phyloP scores from a whole-genome alignment of 805 yeast genomes.

The Sugiyamaella qingdaonensis region DNA sequence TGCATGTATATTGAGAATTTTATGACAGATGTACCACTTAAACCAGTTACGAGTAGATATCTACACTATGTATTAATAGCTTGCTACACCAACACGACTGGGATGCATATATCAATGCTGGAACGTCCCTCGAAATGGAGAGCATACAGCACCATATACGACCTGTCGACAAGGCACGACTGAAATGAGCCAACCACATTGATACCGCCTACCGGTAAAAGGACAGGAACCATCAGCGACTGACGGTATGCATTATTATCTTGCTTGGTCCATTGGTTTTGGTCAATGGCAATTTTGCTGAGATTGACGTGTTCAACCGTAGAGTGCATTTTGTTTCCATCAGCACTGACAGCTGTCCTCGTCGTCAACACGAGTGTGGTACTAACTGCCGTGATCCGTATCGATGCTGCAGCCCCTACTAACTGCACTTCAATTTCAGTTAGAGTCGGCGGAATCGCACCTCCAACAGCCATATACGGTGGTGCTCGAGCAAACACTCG shows the following conservation, averaged over 20 bases:
- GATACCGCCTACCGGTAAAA: not conserved
- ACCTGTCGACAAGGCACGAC: conserved; percentile 10
- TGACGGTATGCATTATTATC: not conserved
- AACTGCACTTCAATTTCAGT: not conserved
- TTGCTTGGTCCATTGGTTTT: not conserved
- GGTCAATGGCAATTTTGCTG: not conserved
- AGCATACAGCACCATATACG: conserved; percentile 4
- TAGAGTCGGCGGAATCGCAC: not conserved
- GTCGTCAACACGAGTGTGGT: not conserved
- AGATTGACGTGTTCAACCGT: not conserved
- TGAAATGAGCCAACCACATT: conserved; percentile 10
- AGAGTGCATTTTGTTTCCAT: not conserved
- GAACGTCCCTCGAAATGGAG: conserved; percentile 3
- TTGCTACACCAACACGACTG: not conserved
- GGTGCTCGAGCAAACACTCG: not conserved
- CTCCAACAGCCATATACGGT: not conserved
- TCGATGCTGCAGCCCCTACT: not conserved
- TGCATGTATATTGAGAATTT: no score
- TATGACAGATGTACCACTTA: no score
- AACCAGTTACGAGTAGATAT: no score
- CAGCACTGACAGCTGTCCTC: not conserved
- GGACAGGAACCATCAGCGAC: not conserved
- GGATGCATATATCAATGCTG: not conserved
- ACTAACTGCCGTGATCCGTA: conserved; percentile 1
- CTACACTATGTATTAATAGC: no score